Evolutionary conservation across 164 flowering plant species (phyloP), one percentile per base, ranked within the genome.

Genomic region (Magnolia sinica): DNA sequence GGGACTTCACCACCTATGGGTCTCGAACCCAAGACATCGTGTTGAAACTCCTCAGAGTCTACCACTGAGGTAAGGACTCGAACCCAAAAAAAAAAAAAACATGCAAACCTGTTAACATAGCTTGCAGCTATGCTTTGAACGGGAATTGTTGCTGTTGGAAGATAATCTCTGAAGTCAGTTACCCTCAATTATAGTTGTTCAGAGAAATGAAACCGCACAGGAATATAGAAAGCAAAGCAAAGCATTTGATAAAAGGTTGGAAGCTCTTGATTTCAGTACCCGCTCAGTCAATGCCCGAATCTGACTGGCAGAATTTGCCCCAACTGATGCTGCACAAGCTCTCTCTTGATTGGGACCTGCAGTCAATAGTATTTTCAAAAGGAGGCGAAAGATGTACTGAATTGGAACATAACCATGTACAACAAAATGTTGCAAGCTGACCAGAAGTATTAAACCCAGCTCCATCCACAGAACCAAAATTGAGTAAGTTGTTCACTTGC

Each of bases 231-330:
- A 22, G 10, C 10, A 68, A 68, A 22, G 10, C 10, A 72, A 72
- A 70, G 8, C 18, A 68, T 68, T 68, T 68, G 49, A 11, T 9
- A 70, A 49, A 18, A 9, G 11, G 51, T 69, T 14, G 2, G 31
- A 72, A 51, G 50, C 8, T 68, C 22, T 16, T 64, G 10, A 19
- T 64, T 8, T n/a, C 10, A 14, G 71, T 85, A 89, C 97, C 93
- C 91, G 89, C 82, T 90, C 86, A 8, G 88, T 81, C 78, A 91
- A 76, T 74, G 86, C 85, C 74, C 86, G 86, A 75, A 85, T 80
- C 70, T 87, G 88, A 19, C 29, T 81, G 14, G 82, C 73, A 76
- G 86, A 83, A 78, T 83, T 78, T 58, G 78, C 76, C 45, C 79
- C 84, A 73, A 63, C 79, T n/a, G 89, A 76, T 49, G 70, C 63